These are phyloP conservation scores for Sanghuangporus weigelae DNA, from an alignment of 1,284 basidiomycete species.

Conservation along the genomic window DNA sequence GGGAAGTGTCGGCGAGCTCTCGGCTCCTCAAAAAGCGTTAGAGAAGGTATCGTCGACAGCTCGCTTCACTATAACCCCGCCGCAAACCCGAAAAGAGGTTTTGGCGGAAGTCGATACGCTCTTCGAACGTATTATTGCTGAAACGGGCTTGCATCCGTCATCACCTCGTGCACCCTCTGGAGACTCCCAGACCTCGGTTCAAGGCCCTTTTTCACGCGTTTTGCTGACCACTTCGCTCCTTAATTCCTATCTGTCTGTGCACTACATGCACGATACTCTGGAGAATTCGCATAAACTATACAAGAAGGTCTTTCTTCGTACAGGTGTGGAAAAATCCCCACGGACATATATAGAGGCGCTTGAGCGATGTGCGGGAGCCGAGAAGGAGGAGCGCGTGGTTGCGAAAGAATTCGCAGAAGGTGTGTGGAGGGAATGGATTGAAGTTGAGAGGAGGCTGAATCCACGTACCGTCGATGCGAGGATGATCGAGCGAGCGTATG, in stretches of 20 bases:
- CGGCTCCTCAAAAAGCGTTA: constrained; percentile 17
- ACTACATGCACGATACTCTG: constrained; percentile 59
- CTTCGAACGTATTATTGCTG: constrained; percentile 64
- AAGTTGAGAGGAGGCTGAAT: constrained; percentile 34
- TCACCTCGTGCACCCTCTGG: constrained; percentile 7
- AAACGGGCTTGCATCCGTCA: constrained; percentile 27
- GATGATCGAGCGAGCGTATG: constrained; percentile 58
- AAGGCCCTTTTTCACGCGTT: constrained; percentile 55
- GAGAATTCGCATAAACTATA: constrained; percentile 44
- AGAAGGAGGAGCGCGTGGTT: constrained; percentile 39
- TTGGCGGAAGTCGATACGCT: constrained; percentile 68
- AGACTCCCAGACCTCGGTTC: constrained; percentile 22
- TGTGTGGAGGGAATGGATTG: constrained; percentile 55
- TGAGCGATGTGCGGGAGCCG: constrained; percentile 53
- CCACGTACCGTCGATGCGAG: constrained; percentile 36
- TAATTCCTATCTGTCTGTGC: constrained; percentile 80
- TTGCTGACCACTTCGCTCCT: constrained; percentile 57
- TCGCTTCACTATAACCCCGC: constrained; percentile 56
- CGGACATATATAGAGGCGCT: constrained; percentile 61
- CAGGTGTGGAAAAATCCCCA: constrained; percentile 43
- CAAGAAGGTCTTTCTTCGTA: constrained; percentile 39
- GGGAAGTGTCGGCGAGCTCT: constrained; percentile 17
- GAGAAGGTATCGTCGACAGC: constrained; percentile 13
- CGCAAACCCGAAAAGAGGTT: constrained; percentile 72
- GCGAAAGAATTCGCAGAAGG: constrained; percentile 48